Percentiles rank a stretch among this genome's conserved stretches.
phyloP scores from a whole-genome alignment of 2,329 filamentous ascomycete genomes.

The Trichoderma sp. region DNA sequence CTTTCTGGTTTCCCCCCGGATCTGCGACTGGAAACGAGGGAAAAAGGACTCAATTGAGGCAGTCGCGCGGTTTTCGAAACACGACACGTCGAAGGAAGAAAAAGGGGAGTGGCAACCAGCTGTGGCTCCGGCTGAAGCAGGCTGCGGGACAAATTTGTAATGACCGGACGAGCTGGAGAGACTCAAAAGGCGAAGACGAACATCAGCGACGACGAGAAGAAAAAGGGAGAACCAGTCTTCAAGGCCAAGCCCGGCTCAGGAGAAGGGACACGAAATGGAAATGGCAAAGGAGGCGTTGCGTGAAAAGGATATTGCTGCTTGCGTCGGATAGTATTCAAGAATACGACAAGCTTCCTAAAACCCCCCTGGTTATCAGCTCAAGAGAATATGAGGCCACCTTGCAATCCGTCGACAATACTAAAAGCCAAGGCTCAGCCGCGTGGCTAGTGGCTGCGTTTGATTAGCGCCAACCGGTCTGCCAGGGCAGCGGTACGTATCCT shows the following conservation, averaged over 20 bases:
- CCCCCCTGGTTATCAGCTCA: slow-evolving; percentile 25
- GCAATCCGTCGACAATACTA: slow-evolving; percentile 18
- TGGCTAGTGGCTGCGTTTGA: slow-evolving; percentile 15
- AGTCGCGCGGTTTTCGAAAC: background rate
- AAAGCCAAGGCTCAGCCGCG: slow-evolving; percentile 24
- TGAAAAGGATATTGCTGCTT: slow-evolving; percentile 14
- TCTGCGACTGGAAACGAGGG: slow-evolving; percentile 10
- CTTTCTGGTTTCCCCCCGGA: slow-evolving; percentile 21
- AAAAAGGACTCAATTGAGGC: slow-evolving; percentile 21
- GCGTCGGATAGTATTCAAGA: slow-evolving; percentile 18
- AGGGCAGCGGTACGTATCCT: slow-evolving; percentile 6
- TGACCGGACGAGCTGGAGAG: slow-evolving; percentile 43
- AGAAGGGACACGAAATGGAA: slow-evolving; percentile 32
- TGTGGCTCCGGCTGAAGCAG: slow-evolving; percentile 11
- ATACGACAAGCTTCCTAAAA: slow-evolving; percentile 25
- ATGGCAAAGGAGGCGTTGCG: slow-evolving; percentile 30
- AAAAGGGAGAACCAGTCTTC: slow-evolving; percentile 31
- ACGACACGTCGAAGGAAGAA: slow-evolving; percentile 16
- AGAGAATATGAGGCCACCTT: slow-evolving; percentile 29
- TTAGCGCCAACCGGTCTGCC: background rate
- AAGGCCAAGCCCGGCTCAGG: slow-evolving; percentile 33
- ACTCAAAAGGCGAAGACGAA: slow-evolving; percentile 36
- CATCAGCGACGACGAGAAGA: slow-evolving; percentile 33
- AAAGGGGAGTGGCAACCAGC: slow-evolving; percentile 31
- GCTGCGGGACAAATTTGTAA: slow-evolving; percentile 33